Percentiles rank a stretch among this genome's conserved stretches.
phyloP scores from a whole-genome alignment of 108 stramenopile species.

The Fragilariopsis cylindrus region DNA sequence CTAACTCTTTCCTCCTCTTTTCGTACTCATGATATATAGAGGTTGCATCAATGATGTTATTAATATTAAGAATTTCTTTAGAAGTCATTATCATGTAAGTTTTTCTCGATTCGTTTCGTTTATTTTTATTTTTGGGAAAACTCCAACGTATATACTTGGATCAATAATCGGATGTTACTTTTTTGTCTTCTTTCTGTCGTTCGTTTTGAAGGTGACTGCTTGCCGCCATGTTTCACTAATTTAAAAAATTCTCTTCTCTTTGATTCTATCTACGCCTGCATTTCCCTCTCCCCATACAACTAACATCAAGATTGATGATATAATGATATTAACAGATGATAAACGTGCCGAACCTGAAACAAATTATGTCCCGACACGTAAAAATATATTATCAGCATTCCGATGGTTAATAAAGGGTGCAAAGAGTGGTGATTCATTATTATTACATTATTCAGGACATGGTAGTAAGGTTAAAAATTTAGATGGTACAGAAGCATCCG shows the following conservation, averaged over 20 bases:
- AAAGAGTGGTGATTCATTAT: slow-evolving; percentile 61
- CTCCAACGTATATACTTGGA: too few species aligned
- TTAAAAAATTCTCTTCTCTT: too few species aligned
- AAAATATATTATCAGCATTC: slow-evolving; percentile 61
- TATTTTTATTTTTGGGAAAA: too few species aligned
- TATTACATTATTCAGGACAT: slow-evolving; percentile 70
- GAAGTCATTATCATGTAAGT: slow-evolving; percentile 31
- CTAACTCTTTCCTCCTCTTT: neutral
- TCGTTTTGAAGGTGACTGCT: too few species aligned
- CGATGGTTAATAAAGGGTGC: slow-evolving; percentile 54
- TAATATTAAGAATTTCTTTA: slow-evolving; percentile 69
- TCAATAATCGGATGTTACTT: too few species aligned
- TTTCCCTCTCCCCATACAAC: too few species aligned
- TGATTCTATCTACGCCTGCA: too few species aligned
- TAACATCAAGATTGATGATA: slow-evolving; percentile 52
- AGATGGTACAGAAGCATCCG: slow-evolving; percentile 56
- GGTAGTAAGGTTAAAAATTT: slow-evolving; percentile 75
- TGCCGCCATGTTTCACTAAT: too few species aligned
- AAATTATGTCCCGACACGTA: slow-evolving; percentile 29
- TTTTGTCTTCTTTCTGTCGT: too few species aligned
- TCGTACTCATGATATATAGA: neutral
- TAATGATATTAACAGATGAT: slow-evolving; percentile 82
- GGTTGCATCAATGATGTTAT: slow-evolving; percentile 87
- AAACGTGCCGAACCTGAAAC: slow-evolving; percentile 22
- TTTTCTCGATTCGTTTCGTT: too few species aligned